Percentiles rank a stretch among this genome's conserved stretches.
phyloP scores from a whole-genome alignment of 192 early-diverging fungal species.

The Backusella morwellensis region DNA sequence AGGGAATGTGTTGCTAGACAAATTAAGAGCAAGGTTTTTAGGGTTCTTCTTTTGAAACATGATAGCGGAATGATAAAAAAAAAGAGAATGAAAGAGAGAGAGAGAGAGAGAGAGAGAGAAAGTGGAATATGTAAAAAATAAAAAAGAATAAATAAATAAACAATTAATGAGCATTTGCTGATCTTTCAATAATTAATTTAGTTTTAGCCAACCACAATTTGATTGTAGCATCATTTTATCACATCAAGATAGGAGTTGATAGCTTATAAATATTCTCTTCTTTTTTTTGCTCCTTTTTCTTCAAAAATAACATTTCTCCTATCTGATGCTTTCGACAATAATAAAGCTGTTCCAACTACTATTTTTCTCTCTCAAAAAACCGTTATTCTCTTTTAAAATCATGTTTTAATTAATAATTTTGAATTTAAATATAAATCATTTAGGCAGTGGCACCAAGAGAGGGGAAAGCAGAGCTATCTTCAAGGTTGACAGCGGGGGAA shows the following conservation, averaged over 20 bases:
- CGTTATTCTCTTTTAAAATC: conserved; percentile 1
- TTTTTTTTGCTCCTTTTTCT: not conserved
- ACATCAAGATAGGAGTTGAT: not conserved
- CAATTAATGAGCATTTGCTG: conserved; percentile 11
- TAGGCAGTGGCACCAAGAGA: conserved; percentile 47
- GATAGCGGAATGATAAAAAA: not conserved
- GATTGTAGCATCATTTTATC: conserved; percentile 1
- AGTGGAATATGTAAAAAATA: not conserved
- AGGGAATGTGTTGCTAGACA: not conserved
- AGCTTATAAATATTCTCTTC: not conserved
- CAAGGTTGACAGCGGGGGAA: conserved; percentile 59
- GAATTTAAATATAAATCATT: conserved; percentile 8
- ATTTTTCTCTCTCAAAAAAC: not conserved
- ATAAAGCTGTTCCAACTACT: not conserved
- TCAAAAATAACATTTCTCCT: conserved; percentile 3
- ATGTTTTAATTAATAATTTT: conserved; percentile 10
- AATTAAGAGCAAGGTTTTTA: conserved; percentile 10
- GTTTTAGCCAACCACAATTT: conserved; percentile 9
- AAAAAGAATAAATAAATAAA: not conserved
- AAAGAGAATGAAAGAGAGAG: not conserved
- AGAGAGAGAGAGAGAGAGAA: not conserved
- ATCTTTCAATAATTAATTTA: conserved; percentile 10
- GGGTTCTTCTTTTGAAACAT: conserved; percentile 5
- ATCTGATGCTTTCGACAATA: not conserved
- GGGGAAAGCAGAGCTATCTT: conserved; percentile 74